Percentiles rank a stretch among this genome's conserved stretches.
Conservation (phyloP, 2,329 filamentous ascomycete species). For the Lasiodiplodia citricola region DNA sequence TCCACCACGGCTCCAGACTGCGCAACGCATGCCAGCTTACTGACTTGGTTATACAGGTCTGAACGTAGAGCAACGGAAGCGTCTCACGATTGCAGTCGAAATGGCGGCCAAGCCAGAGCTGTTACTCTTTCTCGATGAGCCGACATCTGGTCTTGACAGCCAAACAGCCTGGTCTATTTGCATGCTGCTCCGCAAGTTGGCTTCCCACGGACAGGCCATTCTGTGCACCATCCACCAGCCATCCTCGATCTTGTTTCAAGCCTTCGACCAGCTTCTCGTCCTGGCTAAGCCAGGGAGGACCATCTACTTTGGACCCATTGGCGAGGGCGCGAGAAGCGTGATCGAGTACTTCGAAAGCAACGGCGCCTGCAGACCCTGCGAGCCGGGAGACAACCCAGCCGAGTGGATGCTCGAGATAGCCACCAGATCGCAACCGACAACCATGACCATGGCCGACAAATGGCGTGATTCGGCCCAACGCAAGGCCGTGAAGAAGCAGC, state of each 20-base stretch:
- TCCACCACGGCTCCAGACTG: too few relatives aligned
- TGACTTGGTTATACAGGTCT: conserved; percentile 43
- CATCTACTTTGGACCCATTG: conserved; percentile 54
- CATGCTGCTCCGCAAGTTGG: conserved; percentile 66
- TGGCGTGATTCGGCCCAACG: not conserved
- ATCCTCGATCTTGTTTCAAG: conserved; percentile 50
- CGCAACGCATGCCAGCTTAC: too few relatives aligned
- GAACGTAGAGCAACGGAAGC: conserved; percentile 72
- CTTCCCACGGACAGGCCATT: conserved; percentile 53
- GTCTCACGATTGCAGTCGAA: conserved; percentile 74
- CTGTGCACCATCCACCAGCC: conserved; percentile 57
- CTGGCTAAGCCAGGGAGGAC: conserved; percentile 45
- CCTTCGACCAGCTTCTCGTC: conserved; percentile 52
- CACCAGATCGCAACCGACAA: conserved; percentile 7
- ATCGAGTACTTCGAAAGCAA: conserved; percentile 65
- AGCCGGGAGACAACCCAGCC: conserved; percentile 70
- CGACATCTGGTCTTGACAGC: conserved; percentile 36
- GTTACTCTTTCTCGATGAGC: conserved; percentile 67
- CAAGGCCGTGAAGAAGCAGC: not conserved
- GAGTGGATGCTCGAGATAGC: conserved; percentile 72
- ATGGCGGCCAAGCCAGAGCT: conserved; percentile 71
- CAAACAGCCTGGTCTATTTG: conserved; percentile 67
- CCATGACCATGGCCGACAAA: not conserved
- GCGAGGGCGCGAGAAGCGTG: conserved; percentile 47
- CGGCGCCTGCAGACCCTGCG: conserved; percentile 63